phyloP scores from a whole-genome alignment of 352 stramenopile genomes.

The Albugo laibachii region DNA sequence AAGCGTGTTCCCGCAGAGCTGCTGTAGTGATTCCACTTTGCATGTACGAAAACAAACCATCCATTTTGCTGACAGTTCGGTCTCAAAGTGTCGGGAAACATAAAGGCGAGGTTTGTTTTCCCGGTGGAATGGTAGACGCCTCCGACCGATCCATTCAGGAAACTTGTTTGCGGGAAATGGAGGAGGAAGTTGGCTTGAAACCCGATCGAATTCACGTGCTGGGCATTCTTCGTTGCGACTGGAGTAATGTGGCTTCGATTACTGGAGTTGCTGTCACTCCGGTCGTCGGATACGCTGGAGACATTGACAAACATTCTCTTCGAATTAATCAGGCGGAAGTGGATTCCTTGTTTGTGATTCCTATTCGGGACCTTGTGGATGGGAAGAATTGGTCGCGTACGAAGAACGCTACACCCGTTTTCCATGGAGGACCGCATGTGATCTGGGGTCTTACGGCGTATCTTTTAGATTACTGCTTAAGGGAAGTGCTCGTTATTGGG shows the following conservation, averaged over 20 bases:
- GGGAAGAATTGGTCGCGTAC: constrained; percentile 59
- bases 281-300: constrained; percentile 90
- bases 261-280: constrained; percentile 95
- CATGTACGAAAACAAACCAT: constrained; percentile 87
- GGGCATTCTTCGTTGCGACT: constrained; percentile 90
- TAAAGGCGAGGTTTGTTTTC: constrained; percentile 94
- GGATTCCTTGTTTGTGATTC: constrained; percentile 90
- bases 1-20: constrained; percentile 79
- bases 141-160: constrained; percentile 85
- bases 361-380: constrained; percentile 75
- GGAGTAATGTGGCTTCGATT: constrained; percentile 86
- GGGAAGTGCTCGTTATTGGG: constrained; percentile 22
- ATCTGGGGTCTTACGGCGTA: constrained; percentile 96
- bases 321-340: constrained; percentile 92
- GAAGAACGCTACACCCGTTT: constrained; percentile 79
- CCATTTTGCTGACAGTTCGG: constrained; percentile 91
- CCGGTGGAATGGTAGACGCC: constrained; percentile 88
- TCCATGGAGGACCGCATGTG: constrained; percentile 86
- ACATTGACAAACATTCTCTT: constrained; percentile 81
- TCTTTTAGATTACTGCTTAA: constrained; percentile 80
- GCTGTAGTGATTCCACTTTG: constrained; percentile 94
- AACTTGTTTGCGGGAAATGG: constrained; percentile 95
- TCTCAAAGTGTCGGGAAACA: constrained; percentile 82
- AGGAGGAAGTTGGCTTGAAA: constrained; percentile 90
- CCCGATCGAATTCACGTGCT: constrained; percentile 78